A percentile compares a stretch with the other conserved stretches of the same genome.
phyloP scores from a whole-genome alignment of 345 rosid genomes.

The Diplotaxis tenuifolia region DNA sequence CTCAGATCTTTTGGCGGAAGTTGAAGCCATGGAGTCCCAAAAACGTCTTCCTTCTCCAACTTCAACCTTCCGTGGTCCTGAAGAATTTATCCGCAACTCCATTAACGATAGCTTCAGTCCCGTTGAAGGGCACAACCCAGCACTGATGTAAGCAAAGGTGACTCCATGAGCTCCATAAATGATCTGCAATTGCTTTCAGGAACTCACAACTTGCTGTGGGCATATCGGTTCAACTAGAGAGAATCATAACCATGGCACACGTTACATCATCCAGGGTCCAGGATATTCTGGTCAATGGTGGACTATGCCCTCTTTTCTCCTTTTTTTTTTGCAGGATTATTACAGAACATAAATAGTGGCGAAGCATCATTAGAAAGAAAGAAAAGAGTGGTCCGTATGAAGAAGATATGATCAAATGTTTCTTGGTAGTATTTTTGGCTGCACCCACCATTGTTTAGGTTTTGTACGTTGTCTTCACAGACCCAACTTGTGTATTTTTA shows the following conservation, averaged over 20 bases:
- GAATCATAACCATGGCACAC: constrained; percentile 16
- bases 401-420: constrained; percentile 31
- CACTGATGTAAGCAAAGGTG: constrained; percentile 57
- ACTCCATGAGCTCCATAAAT: constrained; percentile 69
- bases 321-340: constrained; percentile 30
- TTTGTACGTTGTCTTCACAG: constrained; percentile 25
- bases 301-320: constrained; percentile 15
- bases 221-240: constrained; percentile 16
- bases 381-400: constrained; percentile 22
- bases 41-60: constrained; percentile 69
- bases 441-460: constrained; percentile 17
- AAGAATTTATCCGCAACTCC: constrained; percentile 17
- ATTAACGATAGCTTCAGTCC: constrained; percentile 70
- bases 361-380: not conserved
- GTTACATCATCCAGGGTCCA: too few species aligned
- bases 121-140: constrained; percentile 59
- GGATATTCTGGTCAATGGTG: constrained; percentile 31
- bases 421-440: constrained; percentile 28
- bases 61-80: constrained; percentile 40
- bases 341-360: constrained; percentile 36
- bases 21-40: constrained; percentile 93
- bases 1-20: constrained; percentile 94
- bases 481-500: constrained; percentile 26
- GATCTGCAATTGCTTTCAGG: constrained; percentile 56
- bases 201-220: constrained; percentile 31